phyloP scores from a whole-genome alignment of 345 rosid genomes.

The Brassica incana region DNA sequence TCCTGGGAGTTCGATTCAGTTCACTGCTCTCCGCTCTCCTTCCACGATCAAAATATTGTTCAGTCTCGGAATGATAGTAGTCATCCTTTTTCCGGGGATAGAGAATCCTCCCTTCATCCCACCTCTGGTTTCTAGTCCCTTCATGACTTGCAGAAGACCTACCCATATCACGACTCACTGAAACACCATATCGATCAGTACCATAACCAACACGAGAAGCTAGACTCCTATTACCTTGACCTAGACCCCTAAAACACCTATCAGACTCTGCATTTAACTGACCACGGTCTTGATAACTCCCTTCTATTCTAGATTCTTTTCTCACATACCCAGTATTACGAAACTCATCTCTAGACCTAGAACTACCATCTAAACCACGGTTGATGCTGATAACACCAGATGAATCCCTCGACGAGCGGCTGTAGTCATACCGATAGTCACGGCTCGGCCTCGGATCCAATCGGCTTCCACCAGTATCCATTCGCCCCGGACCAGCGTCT shows the following conservation, averaged over 20 bases:
- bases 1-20: constrained; percentile 49
- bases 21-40: constrained; percentile 56
- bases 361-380: constrained; percentile 8
- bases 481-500: constrained; percentile 21
- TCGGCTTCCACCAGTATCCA: constrained; percentile 30
- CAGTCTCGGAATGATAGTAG: constrained; percentile 45
- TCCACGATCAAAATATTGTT: constrained; percentile 48
- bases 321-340: constrained; percentile 39
- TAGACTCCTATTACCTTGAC: constrained; percentile 30
- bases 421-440: constrained; percentile 44
- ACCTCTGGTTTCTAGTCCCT: constrained; percentile 44
- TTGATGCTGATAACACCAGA: constrained; percentile 9
- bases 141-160: constrained; percentile 35
- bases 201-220: constrained; percentile 40
- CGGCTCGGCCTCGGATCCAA: constrained; percentile 25
- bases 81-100: constrained; percentile 39
- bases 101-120: constrained; percentile 43
- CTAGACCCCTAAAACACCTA: constrained; percentile 50
- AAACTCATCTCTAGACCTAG: constrained; percentile 55
- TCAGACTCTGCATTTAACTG: constrained; percentile 41
- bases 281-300: constrained; percentile 36
- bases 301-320: constrained; percentile 40
- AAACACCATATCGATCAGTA: constrained; percentile 35
- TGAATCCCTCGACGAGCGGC: constrained; percentile 39
- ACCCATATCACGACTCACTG: constrained; percentile 30